A percentile compares a stretch with the other conserved stretches of the same genome.
These are phyloP conservation scores for Hypomontagnella submonticulosa DNA, from an alignment of 495 filamentous ascomycete genomes.

Conservation along the genomic window DNA sequence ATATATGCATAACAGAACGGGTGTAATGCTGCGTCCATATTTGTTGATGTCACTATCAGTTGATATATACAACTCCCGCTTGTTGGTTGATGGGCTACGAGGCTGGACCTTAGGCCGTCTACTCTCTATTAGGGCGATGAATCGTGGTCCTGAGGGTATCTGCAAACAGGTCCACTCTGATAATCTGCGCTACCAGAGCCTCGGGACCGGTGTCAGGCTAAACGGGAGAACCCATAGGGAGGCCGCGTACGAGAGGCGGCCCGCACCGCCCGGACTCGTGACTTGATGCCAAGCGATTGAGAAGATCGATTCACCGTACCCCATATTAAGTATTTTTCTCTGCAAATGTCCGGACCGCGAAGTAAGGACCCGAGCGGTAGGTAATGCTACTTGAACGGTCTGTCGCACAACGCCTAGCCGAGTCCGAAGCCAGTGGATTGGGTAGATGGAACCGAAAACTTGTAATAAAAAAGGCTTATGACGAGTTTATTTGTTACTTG, in stretches of 20 bases:
- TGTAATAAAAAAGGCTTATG: constrained; percentile 4
- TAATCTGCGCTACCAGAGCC: constrained; percentile 16
- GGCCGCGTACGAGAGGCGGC: constrained; percentile 23
- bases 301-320: constrained; percentile 24
- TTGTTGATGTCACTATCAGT: constrained; percentile 26
- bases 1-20: constrained; percentile 13
- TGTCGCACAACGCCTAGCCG: constrained; percentile 1
- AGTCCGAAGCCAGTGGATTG: constrained; percentile 1
- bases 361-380: neutral
- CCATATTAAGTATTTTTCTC: constrained; percentile 7
- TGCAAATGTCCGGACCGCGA: constrained; percentile 1
- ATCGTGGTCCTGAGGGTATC: constrained; percentile 2
- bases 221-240: constrained; percentile 10
- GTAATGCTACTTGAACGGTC: constrained; percentile 2
- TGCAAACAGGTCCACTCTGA: neutral
- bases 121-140: constrained; percentile 1
- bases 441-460: constrained; percentile 5
- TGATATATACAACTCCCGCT: constrained; percentile 14
- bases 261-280: constrained; percentile 36
- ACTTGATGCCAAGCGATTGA: constrained; percentile 24
- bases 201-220: constrained; percentile 18
- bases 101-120: neutral
- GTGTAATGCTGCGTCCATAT: neutral
- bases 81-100: constrained; percentile 21
- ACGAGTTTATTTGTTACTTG: constrained; percentile 9